Percentiles rank a stretch among this genome's conserved stretches.
phyloP scores from a whole-genome alignment of 2,329 filamentous ascomycete species.

The Arthrobotrys entomopaga region DNA sequence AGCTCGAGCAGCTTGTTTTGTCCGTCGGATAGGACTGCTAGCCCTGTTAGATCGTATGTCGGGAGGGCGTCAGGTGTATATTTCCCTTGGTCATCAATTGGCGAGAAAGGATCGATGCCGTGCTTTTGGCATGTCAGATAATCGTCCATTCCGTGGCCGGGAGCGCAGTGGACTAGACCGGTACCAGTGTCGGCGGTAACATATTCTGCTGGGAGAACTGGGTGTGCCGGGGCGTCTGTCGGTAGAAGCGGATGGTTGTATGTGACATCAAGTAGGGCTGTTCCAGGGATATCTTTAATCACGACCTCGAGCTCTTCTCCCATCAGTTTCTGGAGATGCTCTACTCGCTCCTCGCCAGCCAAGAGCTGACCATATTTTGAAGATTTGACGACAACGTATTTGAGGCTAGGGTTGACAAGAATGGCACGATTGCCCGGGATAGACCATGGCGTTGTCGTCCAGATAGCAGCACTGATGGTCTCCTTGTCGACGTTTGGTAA shows the following conservation, averaged over 20 bases:
- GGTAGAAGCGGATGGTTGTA: conserved; percentile 79
- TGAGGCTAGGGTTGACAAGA: conserved; percentile 78
- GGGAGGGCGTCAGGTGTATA: conserved; percentile 85
- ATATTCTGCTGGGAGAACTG: conserved; percentile 84
- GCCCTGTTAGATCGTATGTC: conserved; percentile 76
- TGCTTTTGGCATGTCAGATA: conserved; percentile 81
- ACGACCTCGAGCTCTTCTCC: conserved; percentile 67
- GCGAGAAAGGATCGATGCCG: conserved; percentile 79
- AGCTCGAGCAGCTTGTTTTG: conserved; percentile 75
- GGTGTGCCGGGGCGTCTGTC: conserved; percentile 69
- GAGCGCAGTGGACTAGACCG: conserved; percentile 92
- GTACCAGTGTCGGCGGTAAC: conserved; percentile 91
- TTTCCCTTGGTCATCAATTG: conserved; percentile 80
- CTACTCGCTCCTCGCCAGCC: conserved; percentile 76
- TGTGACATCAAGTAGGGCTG: conserved; percentile 71
- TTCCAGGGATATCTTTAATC: conserved; percentile 70
- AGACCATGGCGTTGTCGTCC: conserved; percentile 99
- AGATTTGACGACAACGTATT: conserved; percentile 75
- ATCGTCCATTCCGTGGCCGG: conserved; percentile 96
- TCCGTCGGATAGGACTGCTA: conserved; percentile 77
- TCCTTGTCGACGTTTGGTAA: conserved; percentile 63
- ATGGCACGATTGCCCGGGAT: conserved; percentile 91
- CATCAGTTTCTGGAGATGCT: conserved; percentile 67
- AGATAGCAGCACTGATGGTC: conserved; percentile 82
- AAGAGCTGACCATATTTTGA: conserved; percentile 71